Conservation (phyloP, 495 filamentous ascomycete genomes). For the Amphirosellinia nigrospora region DNA sequence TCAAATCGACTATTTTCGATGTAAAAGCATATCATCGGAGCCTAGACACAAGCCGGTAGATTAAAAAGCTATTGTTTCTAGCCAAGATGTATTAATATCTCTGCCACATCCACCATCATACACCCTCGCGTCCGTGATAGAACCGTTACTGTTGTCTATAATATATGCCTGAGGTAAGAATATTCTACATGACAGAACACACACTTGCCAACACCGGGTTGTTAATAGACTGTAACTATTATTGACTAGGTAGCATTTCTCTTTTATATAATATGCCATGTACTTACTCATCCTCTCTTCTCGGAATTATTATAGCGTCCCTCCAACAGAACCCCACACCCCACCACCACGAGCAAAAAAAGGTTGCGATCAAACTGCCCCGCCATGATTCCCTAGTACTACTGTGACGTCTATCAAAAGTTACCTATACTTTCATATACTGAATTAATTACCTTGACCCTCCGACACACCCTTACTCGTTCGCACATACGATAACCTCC, state of each 20-base stretch:
- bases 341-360: conserved; percentile 31
- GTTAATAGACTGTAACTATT: background rate
- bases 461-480: background rate
- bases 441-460: no score
- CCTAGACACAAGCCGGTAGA: background rate
- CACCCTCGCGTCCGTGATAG: background rate
- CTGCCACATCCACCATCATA: background rate
- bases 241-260: background rate
- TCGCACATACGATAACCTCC: background rate
- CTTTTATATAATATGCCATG: background rate
- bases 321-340: conserved; percentile 15
- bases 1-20: background rate
- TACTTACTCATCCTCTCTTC: background rate
- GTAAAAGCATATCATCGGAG: background rate
- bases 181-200: background rate
- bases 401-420: conserved; percentile 35
- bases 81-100: background rate
- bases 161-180: background rate
- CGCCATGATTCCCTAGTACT: conserved; percentile 33
- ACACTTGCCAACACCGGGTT: background rate
- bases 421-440: background rate
- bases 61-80: conserved; percentile 3
- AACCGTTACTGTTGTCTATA: background rate
- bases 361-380: conserved; percentile 28
- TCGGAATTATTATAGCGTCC: background rate